These are phyloP conservation scores for Prunus mongolica DNA, from an alignment of 306 rosid species.

Conservation along the genomic window DNA sequence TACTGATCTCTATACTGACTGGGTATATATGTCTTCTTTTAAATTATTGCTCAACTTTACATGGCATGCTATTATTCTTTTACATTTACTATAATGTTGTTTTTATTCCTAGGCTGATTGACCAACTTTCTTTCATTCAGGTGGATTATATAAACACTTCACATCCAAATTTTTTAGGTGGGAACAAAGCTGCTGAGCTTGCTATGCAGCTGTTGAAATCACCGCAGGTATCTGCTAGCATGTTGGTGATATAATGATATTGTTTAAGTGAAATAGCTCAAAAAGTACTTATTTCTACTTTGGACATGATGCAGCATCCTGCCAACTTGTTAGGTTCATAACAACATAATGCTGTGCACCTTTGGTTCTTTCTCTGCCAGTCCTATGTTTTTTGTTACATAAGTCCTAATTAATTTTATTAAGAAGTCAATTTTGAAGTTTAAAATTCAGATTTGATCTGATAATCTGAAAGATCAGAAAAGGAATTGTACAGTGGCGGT, in stretches of 20 bases:
- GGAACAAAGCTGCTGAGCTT: slow-evolving; percentile 41
- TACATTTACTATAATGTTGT: background rate
- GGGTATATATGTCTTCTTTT: background rate
- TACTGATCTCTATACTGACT: background rate
- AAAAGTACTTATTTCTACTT: background rate
- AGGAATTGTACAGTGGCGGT: background rate
- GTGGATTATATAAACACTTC: slow-evolving; percentile 45
- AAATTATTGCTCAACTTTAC: background rate
- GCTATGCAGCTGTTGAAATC: slow-evolving; percentile 35
- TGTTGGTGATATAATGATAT: background rate
- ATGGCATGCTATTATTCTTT: background rate
- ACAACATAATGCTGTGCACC: background rate
- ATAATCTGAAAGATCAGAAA: background rate
- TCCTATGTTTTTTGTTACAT: background rate
- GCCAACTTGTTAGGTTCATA: background rate
- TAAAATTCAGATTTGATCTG: background rate
- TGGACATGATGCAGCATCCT: background rate
- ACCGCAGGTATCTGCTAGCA: slow-evolving; percentile 26
- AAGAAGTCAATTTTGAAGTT: background rate
- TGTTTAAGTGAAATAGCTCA: background rate
- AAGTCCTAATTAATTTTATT: background rate
- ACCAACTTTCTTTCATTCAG: slow-evolving; percentile 14
- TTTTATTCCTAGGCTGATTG: slow-evolving; percentile 7
- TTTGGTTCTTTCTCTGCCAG: background rate
- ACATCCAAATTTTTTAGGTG: slow-evolving; percentile 41